Base-by-base conservation (phyloP, 257 asterid species). In the Nemophila menziesii region DNA sequence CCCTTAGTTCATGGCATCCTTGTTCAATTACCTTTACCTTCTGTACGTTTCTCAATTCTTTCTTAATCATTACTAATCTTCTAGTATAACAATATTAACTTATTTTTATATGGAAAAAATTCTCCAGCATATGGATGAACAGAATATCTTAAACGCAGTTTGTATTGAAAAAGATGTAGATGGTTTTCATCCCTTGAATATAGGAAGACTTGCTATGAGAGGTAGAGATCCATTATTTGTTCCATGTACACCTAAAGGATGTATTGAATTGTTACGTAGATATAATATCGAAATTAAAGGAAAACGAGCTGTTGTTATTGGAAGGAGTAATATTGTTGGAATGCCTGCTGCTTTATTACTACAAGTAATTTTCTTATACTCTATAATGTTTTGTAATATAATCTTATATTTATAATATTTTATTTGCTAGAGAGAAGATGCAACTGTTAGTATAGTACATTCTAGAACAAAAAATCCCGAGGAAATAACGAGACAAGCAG, bases 171-270 rank as follows among this genome's bases (percentile, higher is more conserved):
- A 89, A 71, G 98, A 89, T 52, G 95, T 84, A n/a, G 98, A 84
- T 58, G 98, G 98, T 34, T 89, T 84, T 77, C 85, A 73, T 60
- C 95, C 95, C 24, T 68, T 80, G 55, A 84, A 89, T 50, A 78
- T 89, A 52, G 95, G 98, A 5, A 81, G 62, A 24, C 82, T 89
- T 15, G 98, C 98, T 33, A 89, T 84, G 98, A 79, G 90, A 55
- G 94, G 70, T 62, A 70, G 95, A 59, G 95, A 84, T 47, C 95
- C 95, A 5, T 57, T 80, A 46, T 84, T 78, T 63, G 87, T 89
- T 49, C 95, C 97, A 0, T 89, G 97, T 61, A 89, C 97, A 0
- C 94, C 98, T 53, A 89, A 78, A 67, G 94, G 95, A 48, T 89
- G 98, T 48, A 72, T 89, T 58, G 93, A 89, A 73, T 51, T 84